Evolutionary conservation across 169 alveolate species (phyloP).

Genomic region (Eimeria maxima): DNA sequence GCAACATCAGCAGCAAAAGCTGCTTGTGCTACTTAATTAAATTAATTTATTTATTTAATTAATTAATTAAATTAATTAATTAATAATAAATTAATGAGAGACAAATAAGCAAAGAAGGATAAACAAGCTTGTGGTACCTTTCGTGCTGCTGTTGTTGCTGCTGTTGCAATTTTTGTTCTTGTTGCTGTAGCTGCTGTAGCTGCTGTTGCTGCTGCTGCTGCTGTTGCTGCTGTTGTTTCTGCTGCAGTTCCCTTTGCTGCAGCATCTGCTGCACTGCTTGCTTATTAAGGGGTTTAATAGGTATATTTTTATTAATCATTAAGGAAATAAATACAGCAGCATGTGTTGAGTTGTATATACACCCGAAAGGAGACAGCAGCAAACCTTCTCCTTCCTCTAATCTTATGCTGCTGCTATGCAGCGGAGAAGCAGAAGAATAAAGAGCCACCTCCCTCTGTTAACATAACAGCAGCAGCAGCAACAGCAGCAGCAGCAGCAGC

Average conservation of each 20-base stretch:
- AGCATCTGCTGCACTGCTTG: not conserved
- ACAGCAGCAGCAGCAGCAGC: slow-evolving; percentile 14
- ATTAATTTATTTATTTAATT: too few species aligned
- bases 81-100: too few species aligned
- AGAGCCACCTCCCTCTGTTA: not conserved
- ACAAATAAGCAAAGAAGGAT: too few species aligned
- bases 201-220: not conserved
- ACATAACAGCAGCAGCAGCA: not conserved
- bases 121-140: too few species aligned
- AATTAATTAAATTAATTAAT: too few species aligned
- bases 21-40: not conserved
- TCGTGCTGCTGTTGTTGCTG: not conserved
- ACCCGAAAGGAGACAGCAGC: not conserved
- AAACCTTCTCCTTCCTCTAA: slow-evolving; percentile 7
- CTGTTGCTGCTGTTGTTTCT: slow-evolving; percentile 24
- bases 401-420: slow-evolving; percentile 34
- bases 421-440: not conserved
- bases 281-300: not conserved
- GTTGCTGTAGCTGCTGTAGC: not conserved
- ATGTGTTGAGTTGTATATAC: not conserved
- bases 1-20: not conserved
- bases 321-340: slow-evolving; percentile 17
- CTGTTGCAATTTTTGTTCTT: not conserved
- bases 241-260: slow-evolving; percentile 7
- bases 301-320: slow-evolving; percentile 10